phyloP scores from a whole-genome alignment of 176 grass and related monocot genomes.

The Hyparrhenia diplandra region DNA sequence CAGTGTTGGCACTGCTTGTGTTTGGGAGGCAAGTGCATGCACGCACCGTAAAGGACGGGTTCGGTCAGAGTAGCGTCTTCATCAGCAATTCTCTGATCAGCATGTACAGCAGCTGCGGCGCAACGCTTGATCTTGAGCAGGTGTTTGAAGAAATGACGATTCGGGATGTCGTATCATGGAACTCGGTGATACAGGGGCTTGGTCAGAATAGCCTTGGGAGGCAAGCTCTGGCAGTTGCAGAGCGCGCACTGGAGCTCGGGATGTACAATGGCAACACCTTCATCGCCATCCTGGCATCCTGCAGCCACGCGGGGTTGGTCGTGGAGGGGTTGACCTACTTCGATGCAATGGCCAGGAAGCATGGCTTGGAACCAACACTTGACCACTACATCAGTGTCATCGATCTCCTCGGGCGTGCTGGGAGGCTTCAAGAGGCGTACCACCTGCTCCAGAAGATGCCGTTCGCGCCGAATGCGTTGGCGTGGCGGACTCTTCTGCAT shows the following conservation, averaged over 20 bases:
- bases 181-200: constrained; percentile 57
- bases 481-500: constrained; percentile 58
- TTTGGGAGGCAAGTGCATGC: constrained; percentile 52
- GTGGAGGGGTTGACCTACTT: constrained; percentile 43
- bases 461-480: constrained; percentile 16
- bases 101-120: constrained; percentile 53
- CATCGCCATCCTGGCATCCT: constrained; percentile 44
- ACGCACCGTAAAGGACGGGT: constrained; percentile 11
- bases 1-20: constrained; percentile 18
- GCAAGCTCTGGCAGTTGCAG: constrained; percentile 28
- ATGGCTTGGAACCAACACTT: constrained; percentile 32
- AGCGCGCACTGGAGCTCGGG: constrained; percentile 26
- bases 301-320: constrained; percentile 46
- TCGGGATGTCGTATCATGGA: constrained; percentile 44
- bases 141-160: constrained; percentile 41
- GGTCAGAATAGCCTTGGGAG: constrained; percentile 45
- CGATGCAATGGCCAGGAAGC: constrained; percentile 36
- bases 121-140: constrained; percentile 17
- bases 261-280: constrained; percentile 49
- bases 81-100: constrained; percentile 52
- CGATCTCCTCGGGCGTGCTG: constrained; percentile 48
- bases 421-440: constrained; percentile 44
- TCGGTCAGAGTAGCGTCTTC: constrained; percentile 20
- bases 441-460: constrained; percentile 33
- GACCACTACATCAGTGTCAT: constrained; percentile 43